Evolutionary conservation across 371 early-diverging fungal genomes (phyloP).

Genomic region (Dichotomocladium elegans): DNA sequence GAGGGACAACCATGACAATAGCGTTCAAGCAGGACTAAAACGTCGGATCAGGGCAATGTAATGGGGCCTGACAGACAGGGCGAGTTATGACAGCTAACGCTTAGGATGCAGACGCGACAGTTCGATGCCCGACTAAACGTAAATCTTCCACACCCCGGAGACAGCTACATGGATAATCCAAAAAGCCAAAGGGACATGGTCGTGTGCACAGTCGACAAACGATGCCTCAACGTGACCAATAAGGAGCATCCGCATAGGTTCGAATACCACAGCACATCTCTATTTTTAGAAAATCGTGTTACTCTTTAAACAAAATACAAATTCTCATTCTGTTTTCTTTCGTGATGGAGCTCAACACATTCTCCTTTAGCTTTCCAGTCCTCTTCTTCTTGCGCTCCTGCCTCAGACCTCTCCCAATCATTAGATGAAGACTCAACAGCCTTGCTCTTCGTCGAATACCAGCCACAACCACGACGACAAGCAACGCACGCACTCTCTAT

Average conservation of each 20-base stretch:
- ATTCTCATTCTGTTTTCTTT: too few relatives aligned
- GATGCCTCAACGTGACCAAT: slow-evolving; percentile 2
- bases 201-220: neutral
- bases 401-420: neutral
- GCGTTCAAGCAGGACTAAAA: too few relatives aligned
- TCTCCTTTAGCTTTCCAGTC: too few relatives aligned
- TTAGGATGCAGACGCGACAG: too few relatives aligned
- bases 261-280: neutral
- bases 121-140: too few relatives aligned
- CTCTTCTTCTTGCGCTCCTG: too few relatives aligned
- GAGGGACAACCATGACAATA: too few relatives aligned
- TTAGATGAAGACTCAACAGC: slow-evolving; percentile 3
- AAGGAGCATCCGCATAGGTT: neutral
- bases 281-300: slow-evolving; percentile 4
- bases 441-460: neutral
- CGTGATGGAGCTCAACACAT: slow-evolving; percentile 3
- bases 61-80: too few relatives aligned
- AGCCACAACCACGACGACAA: neutral
- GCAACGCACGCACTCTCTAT: neutral
- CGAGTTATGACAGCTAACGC: too few relatives aligned
- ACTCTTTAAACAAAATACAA: too few relatives aligned
- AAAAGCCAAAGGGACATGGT: neutral
- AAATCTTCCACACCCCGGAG: too few relatives aligned
- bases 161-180: neutral
- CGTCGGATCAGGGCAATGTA: too few relatives aligned